Base-by-base conservation (phyloP, 352 stramenopile genomes). In the Globisporangium camurandrum region DNA sequence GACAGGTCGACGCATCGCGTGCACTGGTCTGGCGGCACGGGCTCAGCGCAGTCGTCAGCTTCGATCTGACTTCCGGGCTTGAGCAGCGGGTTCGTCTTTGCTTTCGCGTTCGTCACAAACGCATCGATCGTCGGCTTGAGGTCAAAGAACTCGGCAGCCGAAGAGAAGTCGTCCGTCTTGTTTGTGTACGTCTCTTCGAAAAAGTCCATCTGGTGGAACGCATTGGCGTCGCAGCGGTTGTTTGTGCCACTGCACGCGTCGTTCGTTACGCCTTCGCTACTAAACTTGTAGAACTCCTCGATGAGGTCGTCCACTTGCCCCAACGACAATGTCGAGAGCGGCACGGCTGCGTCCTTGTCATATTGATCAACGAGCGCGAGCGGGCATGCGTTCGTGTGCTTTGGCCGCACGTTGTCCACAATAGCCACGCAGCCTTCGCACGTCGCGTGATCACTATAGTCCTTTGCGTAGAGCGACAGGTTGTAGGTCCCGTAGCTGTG, bases 341-440 rank as follows among this genome's bases (percentile, higher is more conserved):
- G 54, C 1, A 64, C 31, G 8, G 23, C 64, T 26, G 0, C 39
- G 23, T 57, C 37, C 9, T 33, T 19, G n/a, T 46, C 51, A 1
- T 56, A 41, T 3, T 48, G 33, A 27, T 82, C 75, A 28, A 57
- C 73, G 48, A 81, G 74, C 19, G 49, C 61, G 3, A 26, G 33
- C 0, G 74, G 74, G n/a, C 77, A 86, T 24, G 26, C 22, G 0
- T 56, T 67, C 1, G 59, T 78, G 24, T 46, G 51, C n/a, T 48
- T 53, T 2, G 77, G 77, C 27, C 74, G 74, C 51, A 66, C 66
- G 1, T 76, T 52, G 45, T 88, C 77, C 3, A 81, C 59, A 19
- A 88, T 67, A 0, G 68, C 57, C 6, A 88, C 48, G 38, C 77
- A 88, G 4, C 71, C 77, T 4, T 55, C 39, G 47, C 74, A 88